Conservation (phyloP, 495 filamentous ascomycete genomes). For the Parathielavia hyrcaniae region DNA sequence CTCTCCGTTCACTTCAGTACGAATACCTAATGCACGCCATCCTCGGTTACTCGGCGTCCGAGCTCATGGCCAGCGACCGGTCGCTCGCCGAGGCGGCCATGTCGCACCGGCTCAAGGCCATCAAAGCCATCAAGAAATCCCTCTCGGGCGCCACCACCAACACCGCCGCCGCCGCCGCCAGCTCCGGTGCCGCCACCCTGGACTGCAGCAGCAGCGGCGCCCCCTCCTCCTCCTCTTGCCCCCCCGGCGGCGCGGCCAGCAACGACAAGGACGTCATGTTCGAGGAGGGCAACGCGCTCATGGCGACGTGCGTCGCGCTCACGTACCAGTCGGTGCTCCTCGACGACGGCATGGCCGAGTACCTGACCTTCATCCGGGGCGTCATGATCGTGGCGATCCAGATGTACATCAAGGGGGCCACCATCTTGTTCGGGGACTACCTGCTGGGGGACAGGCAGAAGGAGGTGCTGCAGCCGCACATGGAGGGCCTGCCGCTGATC, state of each 20-base stretch:
- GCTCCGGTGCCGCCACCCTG: no score
- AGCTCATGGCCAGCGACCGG: conserved; percentile 37
- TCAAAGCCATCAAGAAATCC: conserved; percentile 47
- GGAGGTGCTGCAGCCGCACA: conserved; percentile 31
- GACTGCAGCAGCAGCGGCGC: no score
- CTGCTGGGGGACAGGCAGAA: conserved; percentile 31
- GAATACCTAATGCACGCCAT: conserved; percentile 56
- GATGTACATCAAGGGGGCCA: conserved; percentile 40
- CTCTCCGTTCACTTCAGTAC: conserved; percentile 28
- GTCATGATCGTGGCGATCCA: conserved; percentile 49
- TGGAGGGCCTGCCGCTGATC: conserved; percentile 33
- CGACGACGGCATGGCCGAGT: conserved; percentile 55
- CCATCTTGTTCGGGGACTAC: conserved; percentile 45
- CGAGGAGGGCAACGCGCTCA: conserved; percentile 44
- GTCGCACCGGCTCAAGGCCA: conserved; percentile 51
- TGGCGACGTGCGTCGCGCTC: conserved; percentile 55
- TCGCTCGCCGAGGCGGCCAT: conserved; percentile 40
- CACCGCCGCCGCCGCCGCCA: no score
- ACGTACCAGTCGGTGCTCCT: conserved; percentile 56
- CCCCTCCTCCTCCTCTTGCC: neutral
- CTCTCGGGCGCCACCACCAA: conserved; percentile 20
- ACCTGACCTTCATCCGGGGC: conserved; percentile 57
- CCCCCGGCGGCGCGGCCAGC: neutral
- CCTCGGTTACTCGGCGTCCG: conserved; percentile 52
- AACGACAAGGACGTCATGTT: conserved; percentile 12